Evolutionary conservation across 208 protist species (phyloP).

Genomic region (Histomonas meleagridis): DNA sequence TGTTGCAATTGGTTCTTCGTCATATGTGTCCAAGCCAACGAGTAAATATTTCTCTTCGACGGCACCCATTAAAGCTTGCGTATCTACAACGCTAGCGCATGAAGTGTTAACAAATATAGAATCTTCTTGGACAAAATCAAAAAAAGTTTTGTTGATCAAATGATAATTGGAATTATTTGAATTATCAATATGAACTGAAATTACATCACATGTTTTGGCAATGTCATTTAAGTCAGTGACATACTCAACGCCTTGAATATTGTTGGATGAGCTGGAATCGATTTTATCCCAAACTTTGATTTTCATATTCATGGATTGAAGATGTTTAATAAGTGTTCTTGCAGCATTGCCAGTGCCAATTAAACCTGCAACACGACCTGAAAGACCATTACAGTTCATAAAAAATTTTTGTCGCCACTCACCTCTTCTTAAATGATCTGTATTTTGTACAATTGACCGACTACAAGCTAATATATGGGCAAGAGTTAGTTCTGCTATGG

Average conservation of each 20-base stretch:
- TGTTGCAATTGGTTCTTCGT: background rate
- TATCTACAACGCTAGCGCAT: background rate
- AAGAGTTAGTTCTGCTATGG: background rate
- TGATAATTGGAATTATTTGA: background rate
- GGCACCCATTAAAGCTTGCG: background rate
- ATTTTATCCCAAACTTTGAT: background rate
- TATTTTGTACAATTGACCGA: background rate
- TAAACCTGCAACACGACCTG: background rate
- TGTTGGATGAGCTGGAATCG: background rate
- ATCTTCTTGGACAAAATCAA: background rate
- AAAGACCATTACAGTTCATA: background rate
- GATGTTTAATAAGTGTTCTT: background rate
- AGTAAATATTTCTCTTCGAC: background rate
- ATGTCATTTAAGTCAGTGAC: background rate
- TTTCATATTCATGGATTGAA: background rate
- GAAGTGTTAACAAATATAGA: constrained; percentile 14
- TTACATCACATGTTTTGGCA: background rate
- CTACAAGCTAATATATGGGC: background rate
- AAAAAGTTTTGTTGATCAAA: background rate
- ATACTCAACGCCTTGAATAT: background rate
- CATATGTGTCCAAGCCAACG: background rate
- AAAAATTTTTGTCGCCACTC: constrained; percentile 30
- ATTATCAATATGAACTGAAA: background rate
- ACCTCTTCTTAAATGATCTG: background rate
- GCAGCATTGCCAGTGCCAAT: background rate